These are phyloP conservation scores for Euphorbia pulcherrima DNA, from an alignment of 345 rosid genomes.

Conservation along the genomic window DNA sequence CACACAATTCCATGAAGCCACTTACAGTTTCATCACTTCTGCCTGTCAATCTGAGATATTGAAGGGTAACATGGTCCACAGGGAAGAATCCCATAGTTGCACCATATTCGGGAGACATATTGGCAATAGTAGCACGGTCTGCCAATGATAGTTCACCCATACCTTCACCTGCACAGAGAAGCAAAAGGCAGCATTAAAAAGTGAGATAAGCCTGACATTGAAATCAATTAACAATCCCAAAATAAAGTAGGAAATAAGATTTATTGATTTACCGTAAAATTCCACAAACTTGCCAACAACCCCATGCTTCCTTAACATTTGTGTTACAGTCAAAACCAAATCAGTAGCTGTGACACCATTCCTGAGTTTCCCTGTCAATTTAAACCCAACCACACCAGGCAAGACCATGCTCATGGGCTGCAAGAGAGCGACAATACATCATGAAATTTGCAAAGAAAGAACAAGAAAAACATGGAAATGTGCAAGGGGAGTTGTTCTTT, in stretches of 20 bases:
- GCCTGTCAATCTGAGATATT: slow-evolving; percentile 81
- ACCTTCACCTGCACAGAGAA: slow-evolving; percentile 58
- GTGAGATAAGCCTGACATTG: slow-evolving; percentile 1
- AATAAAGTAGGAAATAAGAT: neutral
- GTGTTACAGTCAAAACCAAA: slow-evolving; percentile 89
- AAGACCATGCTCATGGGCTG: slow-evolving; percentile 99
- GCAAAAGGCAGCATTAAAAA: slow-evolving; percentile 7
- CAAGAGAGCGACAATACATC: slow-evolving; percentile 15
- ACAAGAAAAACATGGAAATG: neutral
- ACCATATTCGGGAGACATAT: slow-evolving; percentile 98
- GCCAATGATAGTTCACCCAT: slow-evolving; percentile 86
- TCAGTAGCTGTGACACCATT: slow-evolving; percentile 94
- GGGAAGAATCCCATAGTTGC: slow-evolving; percentile 99
- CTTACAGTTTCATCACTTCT: slow-evolving; percentile 72
- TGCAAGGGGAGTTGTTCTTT: neutral
- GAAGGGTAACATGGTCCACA: slow-evolving; percentile 85
- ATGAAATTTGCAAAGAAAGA: slow-evolving; percentile 1
- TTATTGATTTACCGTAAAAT: slow-evolving; percentile 46
- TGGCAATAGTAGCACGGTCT: slow-evolving; percentile 96
- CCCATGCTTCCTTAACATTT: slow-evolving; percentile 91
- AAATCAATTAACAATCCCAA: neutral
- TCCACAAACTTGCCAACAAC: slow-evolving; percentile 97
- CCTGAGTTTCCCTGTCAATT: slow-evolving; percentile 65
- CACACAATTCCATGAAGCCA: neutral
- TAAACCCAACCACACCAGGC: slow-evolving; percentile 96